Evolutionary conservation across 495 filamentous ascomycete species (phyloP).

Genomic region (Daldinia vernicosa): DNA sequence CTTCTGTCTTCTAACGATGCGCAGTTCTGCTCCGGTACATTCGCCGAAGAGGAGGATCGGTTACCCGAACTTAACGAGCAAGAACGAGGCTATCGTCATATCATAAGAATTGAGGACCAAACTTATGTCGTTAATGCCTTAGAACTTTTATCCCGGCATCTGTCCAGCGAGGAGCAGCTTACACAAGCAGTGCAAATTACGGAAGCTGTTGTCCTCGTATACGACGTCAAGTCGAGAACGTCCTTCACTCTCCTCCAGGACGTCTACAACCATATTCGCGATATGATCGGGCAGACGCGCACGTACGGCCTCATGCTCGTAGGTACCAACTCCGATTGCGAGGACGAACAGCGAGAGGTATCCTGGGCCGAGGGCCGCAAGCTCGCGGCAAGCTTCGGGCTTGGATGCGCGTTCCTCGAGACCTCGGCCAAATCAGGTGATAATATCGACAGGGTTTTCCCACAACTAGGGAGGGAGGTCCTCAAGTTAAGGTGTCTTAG

Average conservation of each 20-base stretch:
- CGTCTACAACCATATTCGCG: constrained; percentile 46
- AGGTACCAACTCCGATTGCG: constrained; percentile 49
- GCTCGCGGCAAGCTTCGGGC: constrained; percentile 35
- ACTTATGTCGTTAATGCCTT: constrained; percentile 51
- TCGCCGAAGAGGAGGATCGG: constrained; percentile 33
- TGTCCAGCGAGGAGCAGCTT: constrained; percentile 47
- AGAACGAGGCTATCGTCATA: constrained; percentile 48
- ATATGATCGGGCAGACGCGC: constrained; percentile 32
- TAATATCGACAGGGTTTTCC: constrained; percentile 48
- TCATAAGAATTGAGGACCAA: constrained; percentile 42
- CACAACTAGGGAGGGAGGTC: constrained; percentile 44
- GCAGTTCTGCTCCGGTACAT: constrained; percentile 48
- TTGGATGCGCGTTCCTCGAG: constrained; percentile 47
- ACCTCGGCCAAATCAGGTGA: constrained; percentile 53
- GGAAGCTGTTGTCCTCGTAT: constrained; percentile 53
- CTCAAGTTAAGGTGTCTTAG: constrained; percentile 39
- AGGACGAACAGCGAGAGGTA: constrained; percentile 41
- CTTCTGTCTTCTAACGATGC: constrained; percentile 1
- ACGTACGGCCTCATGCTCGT: constrained; percentile 50
- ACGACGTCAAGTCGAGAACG: constrained; percentile 48
- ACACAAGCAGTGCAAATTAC: constrained; percentile 52
- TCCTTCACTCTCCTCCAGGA: constrained; percentile 45
- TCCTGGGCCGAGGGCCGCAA: constrained; percentile 44
- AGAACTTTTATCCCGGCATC: constrained; percentile 50
- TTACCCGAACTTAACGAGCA: constrained; percentile 42